Evolutionary conservation across 495 filamentous ascomycete genomes (phyloP), one percentile per base, ranked within the genome.

Genomic region (Lophiotrema nucula): DNA sequence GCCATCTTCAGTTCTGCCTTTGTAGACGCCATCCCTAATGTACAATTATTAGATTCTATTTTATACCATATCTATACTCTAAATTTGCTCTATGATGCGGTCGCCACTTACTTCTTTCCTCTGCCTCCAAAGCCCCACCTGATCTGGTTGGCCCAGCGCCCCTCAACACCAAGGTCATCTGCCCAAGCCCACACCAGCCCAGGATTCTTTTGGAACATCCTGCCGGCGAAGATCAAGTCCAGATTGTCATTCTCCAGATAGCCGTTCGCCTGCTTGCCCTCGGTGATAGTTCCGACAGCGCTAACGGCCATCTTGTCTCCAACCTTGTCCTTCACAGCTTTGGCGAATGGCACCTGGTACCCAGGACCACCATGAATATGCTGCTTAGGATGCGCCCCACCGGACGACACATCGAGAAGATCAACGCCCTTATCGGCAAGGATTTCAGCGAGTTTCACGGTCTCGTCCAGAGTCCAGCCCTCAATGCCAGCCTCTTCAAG

Each of bases 271-370:
- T 74, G 71, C 59, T 70, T 69, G 16, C 68, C 71, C 31, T 80
- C 77, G 10, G 79, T 86, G 64, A 93, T 84, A 53, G 83, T 68
- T 1, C 89, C 89, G 1, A 92, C 88, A n/a, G 85, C 82, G n/a
- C 83, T 84, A 39, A 92, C 80, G 2, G 79, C 53, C 53, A 90
- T 68, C 47, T 68, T 74, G 53, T 82, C 73, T 0, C 82, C 83
- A 15, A 77, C 76, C 26, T 71, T 76, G 13, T 74, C 74, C 51
- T 90, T 73, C 22, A 76, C 77, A 56, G 73, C 69, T 0, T 72
- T 80, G 0, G 88, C 87, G 28, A 89, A 74, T 35, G 80, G 77
- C 52, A 82, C 70, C 72, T 91, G 88, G 68, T 83, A 89, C 57
- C 77, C 71, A 12, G 59, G 78, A 62, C 12, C 70, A 64, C n/a